Evolutionary conservation across 2,329 filamentous ascomycete species (phyloP).

Genomic region (Fusarium continuum): DNA sequence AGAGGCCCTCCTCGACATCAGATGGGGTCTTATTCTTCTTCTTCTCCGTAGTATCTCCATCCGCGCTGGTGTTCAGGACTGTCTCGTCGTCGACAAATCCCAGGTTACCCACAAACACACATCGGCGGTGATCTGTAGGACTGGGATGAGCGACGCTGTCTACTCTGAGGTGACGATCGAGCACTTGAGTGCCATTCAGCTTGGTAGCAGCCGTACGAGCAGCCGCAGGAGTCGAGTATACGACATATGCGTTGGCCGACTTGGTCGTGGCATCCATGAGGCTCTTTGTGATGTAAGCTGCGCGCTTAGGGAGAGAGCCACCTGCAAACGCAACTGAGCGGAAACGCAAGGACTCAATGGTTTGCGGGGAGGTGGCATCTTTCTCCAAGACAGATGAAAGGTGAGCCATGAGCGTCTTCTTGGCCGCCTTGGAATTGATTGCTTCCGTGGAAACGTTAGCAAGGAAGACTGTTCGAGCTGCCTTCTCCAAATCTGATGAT

Average conservation of each 20-base stretch:
- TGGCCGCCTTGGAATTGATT: conserved; percentile 82
- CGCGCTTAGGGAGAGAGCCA: conserved; percentile 84
- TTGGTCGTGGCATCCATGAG: conserved; percentile 91
- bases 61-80: conserved; percentile 70
- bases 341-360: conserved; percentile 91
- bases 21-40: conserved; percentile 79
- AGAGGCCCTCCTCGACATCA: conserved; percentile 92
- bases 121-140: conserved; percentile 83
- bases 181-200: conserved; percentile 84
- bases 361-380: conserved; percentile 66
- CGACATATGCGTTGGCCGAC: conserved; percentile 92
- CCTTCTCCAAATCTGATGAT: conserved; percentile 78
- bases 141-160: conserved; percentile 91
- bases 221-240: conserved; percentile 80
- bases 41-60: conserved; percentile 73
- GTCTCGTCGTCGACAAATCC: conserved; percentile 95
- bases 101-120: conserved; percentile 95
- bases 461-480: conserved; percentile 88
- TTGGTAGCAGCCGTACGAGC: conserved; percentile 78
- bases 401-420: conserved; percentile 80
- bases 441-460: conserved; percentile 88
- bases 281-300: conserved; percentile 90
- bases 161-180: conserved; percentile 88
- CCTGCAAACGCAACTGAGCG: conserved; percentile 88
- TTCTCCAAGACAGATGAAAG: conserved; percentile 76